Percentiles rank a stretch among this genome's conserved stretches.
These are phyloP conservation scores for Babesia ovata DNA, from an alignment of 169 alveolate species.

Conservation along the genomic window DNA sequence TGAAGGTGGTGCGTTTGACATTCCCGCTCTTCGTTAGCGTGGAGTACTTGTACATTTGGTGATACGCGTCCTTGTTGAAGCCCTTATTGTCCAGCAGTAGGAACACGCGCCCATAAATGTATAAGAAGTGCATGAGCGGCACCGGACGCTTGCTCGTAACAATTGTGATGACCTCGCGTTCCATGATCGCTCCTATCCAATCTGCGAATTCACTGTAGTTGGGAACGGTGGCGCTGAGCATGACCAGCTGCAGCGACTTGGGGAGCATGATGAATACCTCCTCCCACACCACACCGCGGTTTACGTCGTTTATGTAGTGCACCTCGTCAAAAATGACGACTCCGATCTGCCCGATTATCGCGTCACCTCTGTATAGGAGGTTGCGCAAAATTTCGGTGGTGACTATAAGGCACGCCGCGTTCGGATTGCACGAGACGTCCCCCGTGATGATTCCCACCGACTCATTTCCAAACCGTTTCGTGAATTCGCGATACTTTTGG, in stretches of 20 bases:
- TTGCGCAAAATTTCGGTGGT: constrained; percentile 97
- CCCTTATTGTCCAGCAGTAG: constrained; percentile 57
- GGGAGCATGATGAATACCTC: constrained; percentile 95
- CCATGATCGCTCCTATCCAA: constrained; percentile 94
- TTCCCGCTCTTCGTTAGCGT: constrained; percentile 16
- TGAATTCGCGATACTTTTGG: constrained; percentile 94
- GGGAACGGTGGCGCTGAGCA: constrained; percentile 98
- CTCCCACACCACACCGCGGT: constrained; percentile 99
- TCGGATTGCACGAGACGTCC: constrained; percentile 94
- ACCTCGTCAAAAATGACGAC: constrained; percentile 99
- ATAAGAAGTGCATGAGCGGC: constrained; percentile 94
- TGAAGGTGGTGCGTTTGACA: constrained; percentile 67
- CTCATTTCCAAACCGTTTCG: constrained; percentile 75
- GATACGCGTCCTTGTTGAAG: constrained; percentile 72
- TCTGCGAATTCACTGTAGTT: constrained; percentile 97
- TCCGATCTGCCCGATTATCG: constrained; percentile 87
- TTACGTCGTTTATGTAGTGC: constrained; percentile 96
- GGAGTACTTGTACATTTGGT: constrained; percentile 63
- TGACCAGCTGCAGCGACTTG: constrained; percentile 87
- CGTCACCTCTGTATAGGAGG: constrained; percentile 87
- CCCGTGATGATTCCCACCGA: constrained; percentile 98
- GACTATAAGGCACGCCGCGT: constrained; percentile 95
- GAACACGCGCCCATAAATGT: constrained; percentile 65
- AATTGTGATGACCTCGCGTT: constrained; percentile 92
- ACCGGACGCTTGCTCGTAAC: constrained; percentile 93